These are phyloP conservation scores for Grigorovia yakushimaensis DNA, from an alignment of 805 yeast species.

Conservation along the genomic window DNA sequence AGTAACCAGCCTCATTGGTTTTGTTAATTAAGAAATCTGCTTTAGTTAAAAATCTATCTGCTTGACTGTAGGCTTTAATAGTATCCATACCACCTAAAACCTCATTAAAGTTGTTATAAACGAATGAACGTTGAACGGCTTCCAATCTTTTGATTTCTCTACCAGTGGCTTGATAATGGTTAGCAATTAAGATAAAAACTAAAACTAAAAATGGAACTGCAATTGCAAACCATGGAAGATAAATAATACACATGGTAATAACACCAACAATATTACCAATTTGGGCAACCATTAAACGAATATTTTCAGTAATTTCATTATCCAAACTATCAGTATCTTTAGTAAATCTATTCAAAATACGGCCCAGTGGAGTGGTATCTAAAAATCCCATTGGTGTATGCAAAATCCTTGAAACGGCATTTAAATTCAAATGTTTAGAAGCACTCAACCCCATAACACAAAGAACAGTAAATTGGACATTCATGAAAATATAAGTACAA, in stretches of 20 bases:
- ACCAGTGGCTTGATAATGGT: conserved; percentile 40
- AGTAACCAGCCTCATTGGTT: conserved; percentile 42
- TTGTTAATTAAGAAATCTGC: conserved; percentile 43
- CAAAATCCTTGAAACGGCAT: conserved; percentile 50
- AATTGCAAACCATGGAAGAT: conserved; percentile 70
- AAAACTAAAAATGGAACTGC: conserved; percentile 49
- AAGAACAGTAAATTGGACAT: conserved; percentile 23
- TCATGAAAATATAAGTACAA: conserved; percentile 36
- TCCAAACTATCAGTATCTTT: conserved; percentile 82
- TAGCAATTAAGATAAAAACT: conserved; percentile 35
- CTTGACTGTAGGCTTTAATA: conserved; percentile 35
- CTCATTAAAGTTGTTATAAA: conserved; percentile 43
- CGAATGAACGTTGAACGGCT: conserved; percentile 42
- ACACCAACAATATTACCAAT: conserved; percentile 52
- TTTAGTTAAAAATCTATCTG: conserved; percentile 32
- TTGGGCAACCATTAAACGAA: conserved; percentile 50
- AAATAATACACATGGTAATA: conserved; percentile 56
- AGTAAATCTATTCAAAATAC: conserved; percentile 77
- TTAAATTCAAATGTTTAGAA: conserved; percentile 46
- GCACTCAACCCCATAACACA: conserved; percentile 40
- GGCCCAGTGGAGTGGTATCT: conserved; percentile 82
- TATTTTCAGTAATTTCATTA: conserved; percentile 64
- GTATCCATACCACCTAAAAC: conserved; percentile 40
- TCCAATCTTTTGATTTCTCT: conserved; percentile 45
- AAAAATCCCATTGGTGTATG: conserved; percentile 76